Conservation (phyloP, 768 basidiomycete genomes). For the Roridomyces roridus region DNA sequence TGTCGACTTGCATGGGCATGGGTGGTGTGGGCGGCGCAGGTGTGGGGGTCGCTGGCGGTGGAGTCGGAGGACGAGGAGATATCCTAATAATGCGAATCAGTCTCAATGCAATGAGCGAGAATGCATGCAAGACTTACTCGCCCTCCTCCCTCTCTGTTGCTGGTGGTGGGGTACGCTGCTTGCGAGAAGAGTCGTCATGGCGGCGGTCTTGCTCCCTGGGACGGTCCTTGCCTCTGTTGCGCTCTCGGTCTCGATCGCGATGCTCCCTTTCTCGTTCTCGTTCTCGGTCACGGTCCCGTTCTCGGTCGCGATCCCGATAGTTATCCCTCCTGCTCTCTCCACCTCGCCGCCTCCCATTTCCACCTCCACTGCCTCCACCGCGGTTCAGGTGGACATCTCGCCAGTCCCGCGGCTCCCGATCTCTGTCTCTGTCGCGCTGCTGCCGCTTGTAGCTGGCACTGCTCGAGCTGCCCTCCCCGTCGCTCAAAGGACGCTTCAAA, state of each 20-base stretch:
- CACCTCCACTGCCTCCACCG: slow-evolving; percentile 37
- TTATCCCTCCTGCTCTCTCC: slow-evolving; percentile 31
- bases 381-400: slow-evolving; percentile 67
- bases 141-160: slow-evolving; percentile 80
- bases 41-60: slow-evolving; percentile 28
- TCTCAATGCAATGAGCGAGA: too few relatives aligned
- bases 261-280: slow-evolving; percentile 21
- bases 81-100: too few relatives aligned
- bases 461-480: slow-evolving; percentile 39
- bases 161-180: slow-evolving; percentile 25
- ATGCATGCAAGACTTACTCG: too few relatives aligned
- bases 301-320: slow-evolving; percentile 34
- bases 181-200: slow-evolving; percentile 28
- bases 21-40: slow-evolving; percentile 20
- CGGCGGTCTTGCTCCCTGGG: slow-evolving; percentile 26
- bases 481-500: slow-evolving; percentile 80
- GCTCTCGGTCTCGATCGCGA: slow-evolving; percentile 11
- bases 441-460: slow-evolving; percentile 58
- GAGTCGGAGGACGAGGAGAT: slow-evolving; percentile 54
- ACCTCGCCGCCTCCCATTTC: slow-evolving; percentile 40
- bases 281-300: slow-evolving; percentile 33
- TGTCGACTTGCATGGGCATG: slow-evolving; percentile 38
- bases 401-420: slow-evolving; percentile 64
- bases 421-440: slow-evolving; percentile 51
- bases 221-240: slow-evolving; percentile 27